These are phyloP conservation scores for Fusarium torulosum DNA, from an alignment of 2,329 filamentous ascomycete species.

Conservation along the genomic window DNA sequence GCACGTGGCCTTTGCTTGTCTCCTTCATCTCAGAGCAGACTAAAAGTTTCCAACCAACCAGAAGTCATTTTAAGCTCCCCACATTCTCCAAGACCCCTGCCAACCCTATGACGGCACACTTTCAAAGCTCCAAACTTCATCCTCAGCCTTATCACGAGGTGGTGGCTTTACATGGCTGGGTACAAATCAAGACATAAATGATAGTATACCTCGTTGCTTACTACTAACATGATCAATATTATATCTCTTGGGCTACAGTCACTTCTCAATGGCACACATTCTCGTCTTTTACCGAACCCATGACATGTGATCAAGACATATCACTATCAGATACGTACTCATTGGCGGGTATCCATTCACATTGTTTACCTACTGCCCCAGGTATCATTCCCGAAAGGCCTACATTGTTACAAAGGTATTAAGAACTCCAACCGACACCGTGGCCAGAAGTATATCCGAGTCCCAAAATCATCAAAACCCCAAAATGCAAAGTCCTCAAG, in stretches of 20 bases:
- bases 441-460: conserved; percentile 47
- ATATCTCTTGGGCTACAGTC: background rate
- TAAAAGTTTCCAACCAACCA: conserved; percentile 18
- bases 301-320: conserved; percentile 22
- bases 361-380: conserved; percentile 45
- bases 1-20: conserved; percentile 18
- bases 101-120: conserved; percentile 42
- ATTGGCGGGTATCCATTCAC: conserved; percentile 48
- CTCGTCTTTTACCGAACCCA: background rate
- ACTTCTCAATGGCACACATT: conserved; percentile 10
- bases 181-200: background rate
- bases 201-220: background rate
- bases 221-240: background rate
- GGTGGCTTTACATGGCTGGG: background rate
- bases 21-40: background rate
- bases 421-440: conserved; percentile 47
- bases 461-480: conserved; percentile 50
- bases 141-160: conserved; percentile 30
- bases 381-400: conserved; percentile 39
- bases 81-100: conserved; percentile 37
- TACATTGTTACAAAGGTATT: conserved; percentile 48
- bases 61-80: conserved; percentile 24
- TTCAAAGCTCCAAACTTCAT: conserved; percentile 20
- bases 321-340: background rate
- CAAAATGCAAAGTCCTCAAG: conserved; percentile 50